Base-by-base conservation (phyloP, 1,139 yeast genomes). In the Geotrichum europaeum region DNA sequence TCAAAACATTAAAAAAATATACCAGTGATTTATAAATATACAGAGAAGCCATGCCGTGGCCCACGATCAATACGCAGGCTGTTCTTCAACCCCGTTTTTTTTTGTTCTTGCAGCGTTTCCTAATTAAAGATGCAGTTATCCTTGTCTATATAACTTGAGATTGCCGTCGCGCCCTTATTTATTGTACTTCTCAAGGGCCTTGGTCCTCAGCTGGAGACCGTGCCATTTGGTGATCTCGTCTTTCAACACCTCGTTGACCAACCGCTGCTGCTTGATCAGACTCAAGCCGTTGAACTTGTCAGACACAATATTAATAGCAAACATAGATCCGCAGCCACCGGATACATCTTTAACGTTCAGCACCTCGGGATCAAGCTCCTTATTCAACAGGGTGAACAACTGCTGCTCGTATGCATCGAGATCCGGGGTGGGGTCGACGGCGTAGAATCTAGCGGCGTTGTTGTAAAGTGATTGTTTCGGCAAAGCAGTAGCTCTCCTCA, bases 241-340 rank as follows among this genome's bases (percentile, higher is more conserved):
- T 66, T 87, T 86, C 67, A 94, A 78, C 3, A 86, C 79, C 61
- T 84, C 84, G 74, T 94, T 94, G 28, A 94, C 98, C 69, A 92
- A 74, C 64, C 96, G 81, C 71, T 94, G 99, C 74, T 94, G 99
- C 71, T 91, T 91, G 65, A 94, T 81, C 85, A 89, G 89, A 2
- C 89, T 78, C 53, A 89, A 72, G 0, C 96, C 96, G 67, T 87
- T 84, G 75, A 94, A 94, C 69, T 83, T 78, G 1, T 78, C 79
- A 61, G 96, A 86, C 51, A 85, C 88, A 25, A 95, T 83, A 63
- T 81, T 78, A 58, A 94, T 94, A 54, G 96, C 91, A 76, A 90
- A 95, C 98, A 94, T 94, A 3, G 97, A 91, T 0, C 99, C 99
- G 76, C 99, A 95, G 0, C 99, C 99, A 6, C 91, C 98, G 30